Evolutionary conservation across 1,284 basidiomycete genomes (phyloP), one percentile per base, ranked within the genome.

Genomic region (Malassezia caprae): DNA sequence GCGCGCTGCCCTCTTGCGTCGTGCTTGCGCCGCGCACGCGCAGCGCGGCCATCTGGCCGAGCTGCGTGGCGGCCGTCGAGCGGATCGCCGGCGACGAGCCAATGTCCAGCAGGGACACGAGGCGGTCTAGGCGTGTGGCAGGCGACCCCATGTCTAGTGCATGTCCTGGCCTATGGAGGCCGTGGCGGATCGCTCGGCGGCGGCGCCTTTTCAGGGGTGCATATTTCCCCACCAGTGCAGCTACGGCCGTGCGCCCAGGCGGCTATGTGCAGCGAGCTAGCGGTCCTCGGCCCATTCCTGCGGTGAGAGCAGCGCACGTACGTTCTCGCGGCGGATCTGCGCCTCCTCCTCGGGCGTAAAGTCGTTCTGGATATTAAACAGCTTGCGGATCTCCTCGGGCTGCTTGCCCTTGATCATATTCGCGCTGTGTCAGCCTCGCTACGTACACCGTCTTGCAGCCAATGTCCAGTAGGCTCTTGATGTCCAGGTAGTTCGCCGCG

Each of bases 401-500:
- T 88, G 89, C 82, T 94, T 94, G 40, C 90, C 90, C 79, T 94
- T 94, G 80, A 94, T 94, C 94, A 98, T 98, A 82, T 98, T 96
- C 26, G 94, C 94, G 8, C 69, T 72, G n/a, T 8, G 41, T 44
- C 17, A 30, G 35, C 10, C 13, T 8, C 4, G 10, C 28, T 13
- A 68, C 68, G 53, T 65, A 72, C 69, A 98, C 94, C 13, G 93
- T 98, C 82, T 98, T 96, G 83, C 94, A 98, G 1, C 94, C 94
- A 58, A 98, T 90, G 75, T 98, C 94, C 41, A 98, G 83, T 43
- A 98, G 82, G 32, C 91, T 87, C 80, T 98, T 98, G 81, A 99
- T 99, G 76, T 99, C 94, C 69, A 99, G 86, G 78, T 98, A 98
- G 80, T 99, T 98, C 60, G 94, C 94, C 8, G 94, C 94, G 58